Percentiles rank a stretch among this genome's conserved stretches.
Evolutionary conservation across 2,329 filamentous ascomycete species (phyloP).

Genomic region (Xylaria multiplex): DNA sequence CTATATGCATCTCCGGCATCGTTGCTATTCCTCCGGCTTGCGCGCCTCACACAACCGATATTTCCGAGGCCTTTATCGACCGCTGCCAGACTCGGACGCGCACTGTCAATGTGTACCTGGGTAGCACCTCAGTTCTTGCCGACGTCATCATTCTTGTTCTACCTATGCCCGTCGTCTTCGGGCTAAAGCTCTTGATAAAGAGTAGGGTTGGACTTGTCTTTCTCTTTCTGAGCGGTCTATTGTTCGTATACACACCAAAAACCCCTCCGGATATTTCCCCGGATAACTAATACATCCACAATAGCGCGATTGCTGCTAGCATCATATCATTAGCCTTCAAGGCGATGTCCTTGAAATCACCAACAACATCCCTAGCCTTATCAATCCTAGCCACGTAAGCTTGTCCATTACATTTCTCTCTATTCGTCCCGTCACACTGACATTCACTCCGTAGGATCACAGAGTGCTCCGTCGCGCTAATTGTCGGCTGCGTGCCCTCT

Average conservation of each 20-base stretch:
- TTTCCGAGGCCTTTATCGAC: constrained; percentile 25
- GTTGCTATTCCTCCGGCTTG: constrained; percentile 29
- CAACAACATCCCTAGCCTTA: constrained; percentile 31
- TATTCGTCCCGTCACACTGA: neutral
- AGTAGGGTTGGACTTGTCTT: constrained; percentile 33
- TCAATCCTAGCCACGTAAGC: constrained; percentile 36
- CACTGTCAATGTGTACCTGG: constrained; percentile 30
- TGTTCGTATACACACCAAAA: constrained; percentile 23
- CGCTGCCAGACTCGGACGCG: constrained; percentile 31
- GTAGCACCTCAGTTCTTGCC: constrained; percentile 28
- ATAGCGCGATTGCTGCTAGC: constrained; percentile 32
- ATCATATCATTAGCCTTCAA: constrained; percentile 35
- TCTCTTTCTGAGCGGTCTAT: constrained; percentile 34
- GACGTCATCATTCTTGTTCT: constrained; percentile 36
- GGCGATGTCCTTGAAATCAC: constrained; percentile 14
- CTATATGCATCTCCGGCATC: constrained; percentile 24
- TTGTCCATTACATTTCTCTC: neutral
- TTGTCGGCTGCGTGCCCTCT: constrained; percentile 37
- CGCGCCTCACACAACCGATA: constrained; percentile 25
- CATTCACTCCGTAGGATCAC: constrained; percentile 11
- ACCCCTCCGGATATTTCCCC: neutral
- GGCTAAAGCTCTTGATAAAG: constrained; percentile 29
- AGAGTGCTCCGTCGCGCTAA: constrained; percentile 34
- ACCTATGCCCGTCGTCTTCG: constrained; percentile 35
- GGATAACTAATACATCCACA: neutral